Base-by-base conservation (phyloP, 2,329 filamentous ascomycete species). In the Cordyceps pruinosa region DNA sequence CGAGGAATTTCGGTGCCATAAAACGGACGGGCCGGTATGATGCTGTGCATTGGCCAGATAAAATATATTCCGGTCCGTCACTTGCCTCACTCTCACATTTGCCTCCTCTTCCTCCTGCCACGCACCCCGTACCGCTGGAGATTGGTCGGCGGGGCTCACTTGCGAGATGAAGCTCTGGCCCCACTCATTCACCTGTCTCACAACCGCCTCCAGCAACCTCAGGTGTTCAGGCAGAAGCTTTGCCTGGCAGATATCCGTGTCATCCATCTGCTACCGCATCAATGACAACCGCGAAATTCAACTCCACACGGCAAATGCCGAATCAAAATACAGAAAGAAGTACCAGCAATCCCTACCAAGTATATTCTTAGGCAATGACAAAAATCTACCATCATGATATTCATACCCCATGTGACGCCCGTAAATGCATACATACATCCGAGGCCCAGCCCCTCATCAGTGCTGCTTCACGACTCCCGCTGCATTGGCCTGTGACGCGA, bases 401-500 rank as follows among this genome's bases (percentile, higher is more conserved):
- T 34, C 35, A 48, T 56, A 5, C 25, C 45, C 26, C 19, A 26
- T 42, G 19, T 41, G 35, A 56, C 53, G 53, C 53, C 46, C 45
- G 25, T 50, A 45, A 50, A 44, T 49, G 34, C 45, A 57, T 46
- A n/a, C 30, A 39, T 37, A 21, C 32, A 37, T 26, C 5, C 8
- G 10, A 10, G 6, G 12, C n/a, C 44, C 1, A 5, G 25, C 9
- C n/a, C 12, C 34, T 10, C 26, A 41, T 57, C 66, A 85, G 67
- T 86, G 82, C 50, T 79, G 78, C 69, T 85, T 84, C 57, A 92
- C 94, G 42, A 97, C 92, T 64, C 94, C 94, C 47, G 88, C 86
- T 55, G 87, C 87, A 70, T 96, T 87, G 23, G 93, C 93, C 75
- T 97, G 92, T 15, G 89, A 87, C 19, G 85, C 84, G 67, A 99